These are phyloP conservation scores for Coniosporium tulheliwenetii DNA, from an alignment of 2,329 filamentous ascomycete genomes.

Conservation along the genomic window DNA sequence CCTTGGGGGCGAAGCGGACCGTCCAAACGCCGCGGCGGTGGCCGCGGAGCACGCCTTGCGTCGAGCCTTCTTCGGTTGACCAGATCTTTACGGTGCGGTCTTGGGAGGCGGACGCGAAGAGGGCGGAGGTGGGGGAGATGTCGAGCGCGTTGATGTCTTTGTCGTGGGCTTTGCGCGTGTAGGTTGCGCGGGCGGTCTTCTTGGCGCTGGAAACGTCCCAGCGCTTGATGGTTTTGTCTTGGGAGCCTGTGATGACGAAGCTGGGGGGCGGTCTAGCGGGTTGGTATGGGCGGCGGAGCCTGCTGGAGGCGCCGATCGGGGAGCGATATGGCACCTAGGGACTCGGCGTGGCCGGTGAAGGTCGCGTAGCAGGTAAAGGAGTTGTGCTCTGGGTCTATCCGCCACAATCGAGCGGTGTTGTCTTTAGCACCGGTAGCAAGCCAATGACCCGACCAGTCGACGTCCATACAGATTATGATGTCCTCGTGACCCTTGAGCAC, in stretches of 20 bases:
- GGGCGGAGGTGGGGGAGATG: slow-evolving; percentile 52
- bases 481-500: slow-evolving; percentile 83
- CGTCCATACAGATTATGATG: slow-evolving; percentile 86
- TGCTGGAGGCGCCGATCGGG: slow-evolving; percentile 49
- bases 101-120: slow-evolving; percentile 93
- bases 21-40: slow-evolving; percentile 95
- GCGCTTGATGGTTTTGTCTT: slow-evolving; percentile 88
- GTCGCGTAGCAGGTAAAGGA: slow-evolving; percentile 67
- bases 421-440: slow-evolving; percentile 93
- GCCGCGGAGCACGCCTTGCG: slow-evolving; percentile 77
- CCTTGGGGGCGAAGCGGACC: slow-evolving; percentile 71
- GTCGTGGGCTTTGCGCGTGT: slow-evolving; percentile 90
- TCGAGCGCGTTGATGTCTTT: slow-evolving; percentile 97
- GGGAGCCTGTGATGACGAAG: slow-evolving; percentile 81
- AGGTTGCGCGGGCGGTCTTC: slow-evolving; percentile 50
- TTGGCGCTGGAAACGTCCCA: slow-evolving; percentile 54
- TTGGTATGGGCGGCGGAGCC: slow-evolving; percentile 56
- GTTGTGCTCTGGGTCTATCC: slow-evolving; percentile 58
- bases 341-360: slow-evolving; percentile 88
- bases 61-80: slow-evolving; percentile 78
- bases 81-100: slow-evolving; percentile 96
- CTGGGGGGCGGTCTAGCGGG: slow-evolving; percentile 67
- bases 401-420: slow-evolving; percentile 85
- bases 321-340: slow-evolving; percentile 75
- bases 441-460: slow-evolving; percentile 96